Evolutionary conservation across 2,329 filamentous ascomycete genomes (phyloP).

Genomic region (Beauveria asiatica): DNA sequence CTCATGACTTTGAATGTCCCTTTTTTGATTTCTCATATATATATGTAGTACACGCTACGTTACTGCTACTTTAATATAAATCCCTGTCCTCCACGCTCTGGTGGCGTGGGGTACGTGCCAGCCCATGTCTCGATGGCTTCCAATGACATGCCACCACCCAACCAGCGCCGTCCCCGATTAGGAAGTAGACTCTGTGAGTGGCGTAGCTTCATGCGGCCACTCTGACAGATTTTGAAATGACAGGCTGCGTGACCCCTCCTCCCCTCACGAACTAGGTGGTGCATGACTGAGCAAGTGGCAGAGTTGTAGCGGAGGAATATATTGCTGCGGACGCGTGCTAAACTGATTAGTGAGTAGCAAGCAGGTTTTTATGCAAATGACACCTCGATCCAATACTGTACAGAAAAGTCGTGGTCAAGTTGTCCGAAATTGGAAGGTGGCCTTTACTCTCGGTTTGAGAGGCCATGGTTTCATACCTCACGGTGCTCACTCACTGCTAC

Average conservation of each 20-base stretch:
- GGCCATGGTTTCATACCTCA: not conserved
- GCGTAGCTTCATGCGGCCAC: not conserved
- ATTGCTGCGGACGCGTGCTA: not conserved
- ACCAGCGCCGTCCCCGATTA: not conserved
- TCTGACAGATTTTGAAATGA: not conserved
- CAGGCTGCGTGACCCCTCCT: not conserved
- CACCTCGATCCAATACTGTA: not conserved
- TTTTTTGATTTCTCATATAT: not conserved
- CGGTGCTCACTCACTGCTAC: not conserved
- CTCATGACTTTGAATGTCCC: not conserved
- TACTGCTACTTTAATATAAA: constrained; percentile 7
- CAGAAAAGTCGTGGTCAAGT: not conserved
- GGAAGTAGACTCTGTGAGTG: not conserved
- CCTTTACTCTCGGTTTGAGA: not conserved
- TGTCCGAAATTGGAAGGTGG: constrained; percentile 6
- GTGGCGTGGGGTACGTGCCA: constrained; percentile 1
- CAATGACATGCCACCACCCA: not conserved
- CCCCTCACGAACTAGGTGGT: not conserved
- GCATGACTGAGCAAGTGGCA: not conserved
- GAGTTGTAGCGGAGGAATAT: not conserved
- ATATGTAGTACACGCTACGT: constrained; percentile 5
- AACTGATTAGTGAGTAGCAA: not conserved
- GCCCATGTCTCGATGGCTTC: not conserved
- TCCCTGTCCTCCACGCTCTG: not conserved
- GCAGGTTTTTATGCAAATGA: not conserved